Conservation (phyloP, 1,284 basidiomycete genomes). For the Fomitopsis palustris region DNA sequence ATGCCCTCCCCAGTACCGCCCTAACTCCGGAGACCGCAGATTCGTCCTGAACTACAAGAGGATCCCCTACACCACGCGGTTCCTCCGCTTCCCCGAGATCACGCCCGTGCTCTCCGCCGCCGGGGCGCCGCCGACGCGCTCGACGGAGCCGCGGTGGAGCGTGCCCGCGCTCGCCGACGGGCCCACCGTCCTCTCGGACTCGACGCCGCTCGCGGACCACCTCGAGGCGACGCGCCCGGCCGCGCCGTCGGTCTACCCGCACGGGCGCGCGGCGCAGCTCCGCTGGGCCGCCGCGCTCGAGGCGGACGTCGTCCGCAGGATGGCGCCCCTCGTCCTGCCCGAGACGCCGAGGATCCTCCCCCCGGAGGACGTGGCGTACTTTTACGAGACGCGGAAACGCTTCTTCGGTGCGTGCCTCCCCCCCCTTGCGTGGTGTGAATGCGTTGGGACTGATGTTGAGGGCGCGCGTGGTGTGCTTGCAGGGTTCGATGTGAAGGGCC, state of each 20-base stretch:
- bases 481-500: slow-evolving; percentile 3
- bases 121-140: neutral
- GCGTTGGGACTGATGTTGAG: too few species aligned
- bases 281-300: neutral
- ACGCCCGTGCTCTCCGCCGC: neutral
- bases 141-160: slow-evolving; percentile 1
- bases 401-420: slow-evolving; percentile 1
- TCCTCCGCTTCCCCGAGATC: slow-evolving; percentile 3
- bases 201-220: slow-evolving; percentile 37
- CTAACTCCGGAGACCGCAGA: neutral
- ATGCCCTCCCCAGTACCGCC: too few species aligned
- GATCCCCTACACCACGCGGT: slow-evolving; percentile 4
- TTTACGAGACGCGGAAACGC: neutral
- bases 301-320: neutral
- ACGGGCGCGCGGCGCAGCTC: slow-evolving; percentile 10
- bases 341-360: neutral
- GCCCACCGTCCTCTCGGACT: slow-evolving; percentile 32
- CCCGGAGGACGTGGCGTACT: neutral
- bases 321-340: slow-evolving; percentile 4
- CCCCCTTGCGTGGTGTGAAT: too few species aligned
- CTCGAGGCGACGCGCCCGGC: slow-evolving; percentile 42
- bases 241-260: slow-evolving; percentile 25
- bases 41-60: slow-evolving; percentile 9
- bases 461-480: too few species aligned
- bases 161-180: slow-evolving; percentile 5